These are phyloP conservation scores for Fusarium heterosporum DNA, from an alignment of 2,329 filamentous ascomycete genomes.

Conservation along the genomic window DNA sequence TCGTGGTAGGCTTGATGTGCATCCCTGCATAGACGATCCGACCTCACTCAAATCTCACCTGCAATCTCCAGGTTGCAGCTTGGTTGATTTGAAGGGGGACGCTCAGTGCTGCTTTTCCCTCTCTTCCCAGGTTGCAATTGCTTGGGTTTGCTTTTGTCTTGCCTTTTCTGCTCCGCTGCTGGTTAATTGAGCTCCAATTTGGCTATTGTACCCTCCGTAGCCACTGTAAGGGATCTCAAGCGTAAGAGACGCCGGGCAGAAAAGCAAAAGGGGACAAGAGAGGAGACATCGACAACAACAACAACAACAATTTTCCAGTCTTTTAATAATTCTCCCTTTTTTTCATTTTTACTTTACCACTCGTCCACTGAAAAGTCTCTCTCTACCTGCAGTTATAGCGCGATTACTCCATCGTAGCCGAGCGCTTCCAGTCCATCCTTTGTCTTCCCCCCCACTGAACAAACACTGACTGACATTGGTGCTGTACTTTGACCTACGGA, in stretches of 20 bases:
- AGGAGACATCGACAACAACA: conserved; percentile 4
- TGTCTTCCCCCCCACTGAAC: conserved; percentile 26
- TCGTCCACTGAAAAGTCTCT: not conserved
- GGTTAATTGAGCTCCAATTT: conserved; percentile 22
- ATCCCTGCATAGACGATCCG: conserved; percentile 53
- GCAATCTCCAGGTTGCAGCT: conserved; percentile 46
- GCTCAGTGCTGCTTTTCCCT: conserved; percentile 11
- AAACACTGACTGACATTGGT: not conserved
- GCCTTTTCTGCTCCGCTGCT: conserved; percentile 11
- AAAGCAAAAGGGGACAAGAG: conserved; percentile 25
- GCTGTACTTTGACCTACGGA: conserved; percentile 8
- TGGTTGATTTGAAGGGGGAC: conserved; percentile 19
- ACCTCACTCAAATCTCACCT: conserved; percentile 49
- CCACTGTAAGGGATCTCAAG: conserved; percentile 33
- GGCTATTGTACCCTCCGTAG: conserved; percentile 11
- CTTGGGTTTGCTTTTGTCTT: conserved; percentile 14
- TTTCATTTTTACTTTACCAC: conserved; percentile 5
- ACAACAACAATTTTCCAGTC: conserved; percentile 5
- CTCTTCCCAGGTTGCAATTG: conserved; percentile 19
- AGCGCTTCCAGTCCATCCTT: conserved; percentile 27
- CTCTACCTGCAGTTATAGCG: conserved; percentile 14
- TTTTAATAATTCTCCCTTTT: conserved; percentile 6
- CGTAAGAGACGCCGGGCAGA: conserved; percentile 13
- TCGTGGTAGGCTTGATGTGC: conserved; percentile 36
- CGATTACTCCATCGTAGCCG: conserved; percentile 39